Evolutionary conservation across 1,284 basidiomycete species (phyloP), one percentile per base, ranked within the genome.

Genomic region (Nidula niveotomentosa): DNA sequence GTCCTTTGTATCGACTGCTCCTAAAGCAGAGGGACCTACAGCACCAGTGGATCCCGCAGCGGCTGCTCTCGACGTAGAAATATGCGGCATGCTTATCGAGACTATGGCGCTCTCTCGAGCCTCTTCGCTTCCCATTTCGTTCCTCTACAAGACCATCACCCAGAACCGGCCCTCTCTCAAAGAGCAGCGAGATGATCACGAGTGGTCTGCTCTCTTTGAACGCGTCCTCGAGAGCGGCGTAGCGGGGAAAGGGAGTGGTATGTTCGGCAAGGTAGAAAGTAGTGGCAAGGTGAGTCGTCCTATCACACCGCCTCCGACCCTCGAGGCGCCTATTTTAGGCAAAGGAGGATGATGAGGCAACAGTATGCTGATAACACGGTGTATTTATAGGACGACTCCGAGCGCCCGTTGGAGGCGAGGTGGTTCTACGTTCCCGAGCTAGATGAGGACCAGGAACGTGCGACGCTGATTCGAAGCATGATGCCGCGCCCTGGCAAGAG

Each of bases 381-480:
- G 39, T 37, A n/a, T 1, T 51, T 45, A 39, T 61, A 83, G 80
- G 81, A 81, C 57, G 75, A 77, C 33, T 73, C 71, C 12, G 77
- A 83, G 58, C 72, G 75, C 13, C 73, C 76, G 13, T 68, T 86
- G 35, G 86, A 87, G 59, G 78, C 86, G 39, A 81, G 85, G 60
- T 91, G 87, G 84, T 91, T 90, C 66, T 91, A 91, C 64, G 79
- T 88, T 8, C 84, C 89, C 0, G 86, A 90, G 61, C 65, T 72
- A 59, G 89, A 91, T 62, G 76, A 79, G 58, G 88, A 91, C 65
- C 72, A 75, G 56, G 89, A 90, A 56, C 78, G 89, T 12, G 88
- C 88, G 44, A 69, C 71, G 56, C 68, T 91, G 52, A 78, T 90
- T 52, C 69, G 74, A 57, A 84, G 81, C 56, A 83, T 90, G 75